A percentile compares a stretch with the other conserved stretches of the same genome.
phyloP scores from a whole-genome alignment of 2,329 filamentous ascomycete genomes.

The Trichoderma brevicompactum region DNA sequence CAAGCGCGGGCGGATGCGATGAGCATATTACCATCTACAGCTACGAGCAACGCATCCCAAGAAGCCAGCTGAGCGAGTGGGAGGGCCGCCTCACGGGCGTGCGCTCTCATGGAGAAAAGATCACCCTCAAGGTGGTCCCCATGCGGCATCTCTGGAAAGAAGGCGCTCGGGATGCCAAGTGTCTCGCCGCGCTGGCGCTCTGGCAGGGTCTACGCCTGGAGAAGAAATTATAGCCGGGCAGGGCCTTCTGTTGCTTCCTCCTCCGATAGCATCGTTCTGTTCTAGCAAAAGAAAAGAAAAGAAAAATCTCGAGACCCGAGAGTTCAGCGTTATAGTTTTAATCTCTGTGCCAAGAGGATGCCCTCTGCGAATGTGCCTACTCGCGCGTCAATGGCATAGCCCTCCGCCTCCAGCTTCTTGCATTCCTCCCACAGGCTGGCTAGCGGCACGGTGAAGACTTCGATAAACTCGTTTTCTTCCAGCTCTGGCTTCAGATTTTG shows the following conservation, averaged over 20 bases:
- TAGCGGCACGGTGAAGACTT: conserved; percentile 73
- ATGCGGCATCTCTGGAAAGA: conserved; percentile 62
- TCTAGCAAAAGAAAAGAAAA: too few relatives aligned
- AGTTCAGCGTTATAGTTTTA: conserved; percentile 45
- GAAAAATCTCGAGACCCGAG: neutral
- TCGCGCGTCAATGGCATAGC: conserved; percentile 78
- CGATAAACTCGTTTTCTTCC: conserved; percentile 82
- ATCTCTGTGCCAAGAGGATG: conserved; percentile 69
- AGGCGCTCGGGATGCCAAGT: conserved; percentile 62
- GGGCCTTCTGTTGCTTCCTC: neutral
- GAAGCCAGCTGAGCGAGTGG: conserved; percentile 57
- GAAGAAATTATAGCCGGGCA: conserved; percentile 43
- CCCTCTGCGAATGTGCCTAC: conserved; percentile 80
- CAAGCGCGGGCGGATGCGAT: conserved; percentile 63
- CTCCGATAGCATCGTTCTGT: neutral
- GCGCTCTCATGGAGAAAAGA: conserved; percentile 63
- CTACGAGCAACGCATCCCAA: conserved; percentile 56
- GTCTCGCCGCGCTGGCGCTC: conserved; percentile 61
- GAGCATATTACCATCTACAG: conserved; percentile 64
- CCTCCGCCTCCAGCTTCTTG: conserved; percentile 67
- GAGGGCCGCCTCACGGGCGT: conserved; percentile 62
- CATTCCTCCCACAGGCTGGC: conserved; percentile 67
- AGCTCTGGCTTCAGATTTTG: conserved; percentile 69
- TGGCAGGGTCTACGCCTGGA: conserved; percentile 61
- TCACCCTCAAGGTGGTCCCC: conserved; percentile 62